Evolutionary conservation across 495 filamentous ascomycete genomes (phyloP), one percentile per base, ranked within the genome.

Genomic region (Xylaria acuta): DNA sequence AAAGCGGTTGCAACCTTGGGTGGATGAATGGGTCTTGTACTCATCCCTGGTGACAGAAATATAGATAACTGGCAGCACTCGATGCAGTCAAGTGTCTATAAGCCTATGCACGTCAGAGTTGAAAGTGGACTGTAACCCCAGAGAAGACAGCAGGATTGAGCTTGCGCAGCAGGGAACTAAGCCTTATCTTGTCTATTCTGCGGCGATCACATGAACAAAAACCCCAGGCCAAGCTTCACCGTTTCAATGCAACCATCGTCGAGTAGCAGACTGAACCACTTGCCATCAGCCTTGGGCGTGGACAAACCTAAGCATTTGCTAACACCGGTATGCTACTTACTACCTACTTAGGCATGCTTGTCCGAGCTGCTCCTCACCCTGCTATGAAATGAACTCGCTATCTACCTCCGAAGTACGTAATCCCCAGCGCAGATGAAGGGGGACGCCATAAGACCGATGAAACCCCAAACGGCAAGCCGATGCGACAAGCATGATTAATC

Each of bases 151-250:
- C 32, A 60, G n/a, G 58, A 60, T 36, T 38, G 58, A 38, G 58
- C 30, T 22, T 38, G 58, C 32, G 32, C 58, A 38, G 7, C 20
- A 56, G n/a, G 9, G 7, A 67, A 34, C 65, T 67, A 54, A 54
- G 12, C 49, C 65, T 67, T 67, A 56, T 56, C 32, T 56, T 49
- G 36, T 20, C 36, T 49, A 14, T 41, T 30, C 2, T 6, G 20
- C 25, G 49, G 34, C 49, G 65, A 67, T 67, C 65, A 67, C 56
- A 67, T 54, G 65, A 67, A 36, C 65, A 56, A 56, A 43, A 41
- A 41, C 30, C 65, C 22, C 47, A 54, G n/a, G 49, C 49, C 49
- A 47, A 32, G 64, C 27, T 36, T 51, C 45, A 20, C 6, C 27
- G 43, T 38, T 67, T 67, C 63, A 20, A 67, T 67, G 65, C 43